These are phyloP conservation scores for Azolla pinnata DNA, from an alignment of 75 land plant species.

Conservation along the genomic window DNA sequence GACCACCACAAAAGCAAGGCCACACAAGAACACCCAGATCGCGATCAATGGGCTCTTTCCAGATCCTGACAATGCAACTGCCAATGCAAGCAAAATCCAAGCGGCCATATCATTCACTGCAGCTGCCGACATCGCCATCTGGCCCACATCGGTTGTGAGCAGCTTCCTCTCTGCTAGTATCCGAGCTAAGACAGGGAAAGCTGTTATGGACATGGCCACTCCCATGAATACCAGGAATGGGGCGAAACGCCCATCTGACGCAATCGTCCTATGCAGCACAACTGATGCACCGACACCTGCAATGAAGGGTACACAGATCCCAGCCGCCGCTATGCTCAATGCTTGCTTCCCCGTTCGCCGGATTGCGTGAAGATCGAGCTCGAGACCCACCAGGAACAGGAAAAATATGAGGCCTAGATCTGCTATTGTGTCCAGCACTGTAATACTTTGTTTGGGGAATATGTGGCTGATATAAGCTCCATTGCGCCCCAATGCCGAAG, in stretches of 20 bases:
- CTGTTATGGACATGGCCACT: conserved; percentile 52
- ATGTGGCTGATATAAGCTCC: conserved; percentile 11
- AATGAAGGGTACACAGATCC: conserved; percentile 42
- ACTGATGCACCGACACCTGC: conserved; percentile 49
- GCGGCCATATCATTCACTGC: conserved; percentile 60
- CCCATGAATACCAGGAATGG: conserved; percentile 63
- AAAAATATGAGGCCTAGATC: conserved; percentile 48
- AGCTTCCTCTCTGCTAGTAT: conserved; percentile 59
- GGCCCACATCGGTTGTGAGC: too few species aligned
- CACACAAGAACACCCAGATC: conserved; percentile 39
- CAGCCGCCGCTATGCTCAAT: conserved; percentile 37
- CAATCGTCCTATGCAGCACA: conserved; percentile 35
- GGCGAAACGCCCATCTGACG: conserved; percentile 9
- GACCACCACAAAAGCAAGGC: conserved; percentile 31
- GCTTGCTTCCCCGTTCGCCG: conserved; percentile 34
- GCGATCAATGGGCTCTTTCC: conserved; percentile 28
- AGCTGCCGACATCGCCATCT: conserved; percentile 63
- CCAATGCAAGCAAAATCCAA: conserved; percentile 55
- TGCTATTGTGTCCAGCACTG: conserved; percentile 41
- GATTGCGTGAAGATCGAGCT: conserved; percentile 42
- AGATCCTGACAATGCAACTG: conserved; percentile 44
- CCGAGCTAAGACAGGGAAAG: conserved; percentile 56
- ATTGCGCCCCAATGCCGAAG: conserved; percentile 40
- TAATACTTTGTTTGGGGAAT: conserved; percentile 38
- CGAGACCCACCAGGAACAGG: conserved; percentile 52